phyloP scores from a whole-genome alignment of 2,329 filamentous ascomycete species.

The Penicillium sclerotiorum region DNA sequence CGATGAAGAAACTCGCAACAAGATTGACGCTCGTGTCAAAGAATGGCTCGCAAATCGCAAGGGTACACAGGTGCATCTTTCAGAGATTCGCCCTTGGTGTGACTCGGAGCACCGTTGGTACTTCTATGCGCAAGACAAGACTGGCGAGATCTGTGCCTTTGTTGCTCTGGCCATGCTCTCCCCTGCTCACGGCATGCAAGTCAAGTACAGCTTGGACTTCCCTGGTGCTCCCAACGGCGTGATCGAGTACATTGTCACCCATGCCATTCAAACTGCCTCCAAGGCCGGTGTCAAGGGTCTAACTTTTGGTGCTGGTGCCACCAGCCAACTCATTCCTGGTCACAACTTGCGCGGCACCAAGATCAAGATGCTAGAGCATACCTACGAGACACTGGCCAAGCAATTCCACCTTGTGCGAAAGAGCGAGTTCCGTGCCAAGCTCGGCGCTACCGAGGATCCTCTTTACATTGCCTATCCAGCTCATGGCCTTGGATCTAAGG shows the following conservation, averaged over 20 bases:
- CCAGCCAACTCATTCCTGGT: constrained; percentile 71
- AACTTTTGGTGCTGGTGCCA: constrained; percentile 86
- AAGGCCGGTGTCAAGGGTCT: constrained; percentile 65
- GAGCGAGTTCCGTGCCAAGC: constrained; percentile 86
- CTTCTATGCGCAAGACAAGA: constrained; percentile 74
- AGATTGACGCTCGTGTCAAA: constrained; percentile 71
- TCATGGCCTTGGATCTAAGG: constrained; percentile 78
- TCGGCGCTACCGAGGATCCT: constrained; percentile 80
- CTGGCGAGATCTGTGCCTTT: constrained; percentile 72
- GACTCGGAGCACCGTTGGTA: constrained; percentile 82
- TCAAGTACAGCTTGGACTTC: constrained; percentile 96
- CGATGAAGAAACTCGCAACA: constrained; percentile 67
- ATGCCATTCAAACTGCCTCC: constrained; percentile 65
- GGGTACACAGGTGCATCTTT: constrained; percentile 85
- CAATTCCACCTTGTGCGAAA: constrained; percentile 82
- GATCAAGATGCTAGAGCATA: constrained; percentile 77
- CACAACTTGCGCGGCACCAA: constrained; percentile 79
- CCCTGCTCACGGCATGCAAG: constrained; percentile 83
- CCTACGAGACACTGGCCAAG: constrained; percentile 78
- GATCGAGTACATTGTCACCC: constrained; percentile 80
- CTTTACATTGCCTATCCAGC: constrained; percentile 90
- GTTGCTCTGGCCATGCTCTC: constrained; percentile 82
- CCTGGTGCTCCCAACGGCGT: constrained; percentile 81
- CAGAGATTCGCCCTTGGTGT: constrained; percentile 86
- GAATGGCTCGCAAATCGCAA: constrained; percentile 81